Evolutionary conservation across 2,329 filamentous ascomycete species (phyloP).

Genomic region (Ceratocystis variospora): DNA sequence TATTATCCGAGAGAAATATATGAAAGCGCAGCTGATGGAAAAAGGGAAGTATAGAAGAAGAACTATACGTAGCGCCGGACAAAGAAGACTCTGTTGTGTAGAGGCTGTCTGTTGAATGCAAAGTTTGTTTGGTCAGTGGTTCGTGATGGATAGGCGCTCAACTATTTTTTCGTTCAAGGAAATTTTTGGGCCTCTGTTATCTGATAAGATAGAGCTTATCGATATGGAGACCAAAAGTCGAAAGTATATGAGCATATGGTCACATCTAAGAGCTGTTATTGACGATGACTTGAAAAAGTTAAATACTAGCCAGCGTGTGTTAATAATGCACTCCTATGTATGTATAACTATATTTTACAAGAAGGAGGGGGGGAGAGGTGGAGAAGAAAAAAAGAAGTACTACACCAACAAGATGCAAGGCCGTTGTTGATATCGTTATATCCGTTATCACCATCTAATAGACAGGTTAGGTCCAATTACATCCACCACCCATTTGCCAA

Average conservation of each 20-base stretch:
- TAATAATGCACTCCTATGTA: too few species aligned
- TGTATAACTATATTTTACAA: too few species aligned
- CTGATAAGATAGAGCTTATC: conserved; percentile 18
- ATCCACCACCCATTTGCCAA: background rate
- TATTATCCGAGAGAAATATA: background rate
- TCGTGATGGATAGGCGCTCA: conserved; percentile 10
- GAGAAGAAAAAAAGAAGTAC: background rate
- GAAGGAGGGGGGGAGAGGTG: too few species aligned
- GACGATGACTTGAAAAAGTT: too few species aligned
- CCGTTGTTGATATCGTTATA: background rate
- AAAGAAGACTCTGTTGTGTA: background rate
- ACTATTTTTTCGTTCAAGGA: conserved; percentile 14
- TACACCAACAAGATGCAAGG: background rate
- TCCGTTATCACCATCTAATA: background rate
- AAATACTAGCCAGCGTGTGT: too few species aligned
- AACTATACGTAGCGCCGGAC: background rate
- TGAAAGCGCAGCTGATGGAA: background rate
- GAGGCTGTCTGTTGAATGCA: background rate
- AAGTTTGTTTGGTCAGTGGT: background rate
- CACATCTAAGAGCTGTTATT: too few species aligned
- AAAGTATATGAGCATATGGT: conserved; percentile 1
- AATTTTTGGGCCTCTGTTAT: conserved; percentile 18
- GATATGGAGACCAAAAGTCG: conserved; percentile 3
- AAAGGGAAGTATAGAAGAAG: conserved; percentile 16
- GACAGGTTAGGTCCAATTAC: background rate